Evolutionary conservation across 2,329 filamentous ascomycete species (phyloP), one percentile per base, ranked within the genome.

Genomic region (Fusarium duplospermum): DNA sequence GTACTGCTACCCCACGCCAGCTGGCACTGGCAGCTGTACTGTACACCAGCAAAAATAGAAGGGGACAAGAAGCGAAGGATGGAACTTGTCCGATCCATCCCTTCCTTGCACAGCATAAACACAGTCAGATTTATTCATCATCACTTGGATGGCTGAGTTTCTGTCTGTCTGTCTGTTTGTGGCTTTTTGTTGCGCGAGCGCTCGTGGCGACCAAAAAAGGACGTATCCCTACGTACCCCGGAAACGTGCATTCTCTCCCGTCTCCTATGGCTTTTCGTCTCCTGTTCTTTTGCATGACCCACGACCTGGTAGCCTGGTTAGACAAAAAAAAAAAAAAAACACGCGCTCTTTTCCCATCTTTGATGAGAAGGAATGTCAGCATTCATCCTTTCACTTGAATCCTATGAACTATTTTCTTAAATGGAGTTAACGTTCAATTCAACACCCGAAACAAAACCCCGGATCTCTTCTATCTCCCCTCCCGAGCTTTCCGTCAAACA

Each of bases 91-190:
- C 27, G 27, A 18, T 50, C 42, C 14, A 10, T 27, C 47, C 18
- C 47, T 54, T 29, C 27, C 47, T 52, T 29, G 24, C 47, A 29
- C 47, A 50, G 22, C 45, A 50, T 18, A 50, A 27, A 6, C 27
- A 54, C 47, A 54, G 47, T 54, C 47, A 54, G 47, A 54, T 54
- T 54, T 54, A 54, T 54, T 54, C 47, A 31, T 54, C 47, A 54
- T 20, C 18, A 13, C 16, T 31, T 24, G 27, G 27, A 31, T 52
- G 47, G 16, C 47, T 52, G 5, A 14, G 24, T 13, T 31, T 33
- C 31, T 33, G 13, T 13, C 16, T 10, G 4, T 54, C 11, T 54
- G 27, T 20, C 27, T 54, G 6, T 31, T 31, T 54, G 47, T 54
- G 47, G 47, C 47, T 54, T 31, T 54, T 54, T 31, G 27, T 54